Conservation (phyloP, 805 yeast genomes). For the Deakozyma indianensis region DNA sequence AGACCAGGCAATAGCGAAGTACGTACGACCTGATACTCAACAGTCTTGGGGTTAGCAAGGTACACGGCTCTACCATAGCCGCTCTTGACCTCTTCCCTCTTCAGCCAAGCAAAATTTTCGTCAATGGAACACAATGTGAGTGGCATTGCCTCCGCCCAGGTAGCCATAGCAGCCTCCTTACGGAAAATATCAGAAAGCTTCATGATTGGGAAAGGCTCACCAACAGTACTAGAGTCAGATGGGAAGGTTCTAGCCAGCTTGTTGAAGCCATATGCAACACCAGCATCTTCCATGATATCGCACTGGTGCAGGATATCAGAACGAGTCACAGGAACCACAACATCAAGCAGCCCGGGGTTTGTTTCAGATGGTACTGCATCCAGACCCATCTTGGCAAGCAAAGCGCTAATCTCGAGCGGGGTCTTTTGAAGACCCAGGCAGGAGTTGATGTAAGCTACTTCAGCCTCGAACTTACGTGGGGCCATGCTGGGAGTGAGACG, state of each 20-base stretch:
- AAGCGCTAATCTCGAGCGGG: conserved; percentile 49
- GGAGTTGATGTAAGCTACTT: conserved; percentile 75
- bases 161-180: conserved; percentile 81
- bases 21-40: conserved; percentile 95
- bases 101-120: conserved; percentile 84
- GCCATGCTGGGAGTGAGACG: conserved; percentile 62
- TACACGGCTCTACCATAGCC: conserved; percentile 50
- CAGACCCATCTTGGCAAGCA: conserved; percentile 73
- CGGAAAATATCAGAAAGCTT: conserved; percentile 84
- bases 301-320: conserved; percentile 93
- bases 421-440: conserved; percentile 73
- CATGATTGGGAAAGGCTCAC: conserved; percentile 81
- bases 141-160: conserved; percentile 94
- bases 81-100: conserved; percentile 57
- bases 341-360: conserved; percentile 40
- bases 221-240: conserved; percentile 61
- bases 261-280: conserved; percentile 90
- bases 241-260: conserved; percentile 72
- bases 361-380: conserved; percentile 37
- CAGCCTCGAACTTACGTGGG: conserved; percentile 59
- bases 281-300: conserved; percentile 98
- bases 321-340: conserved; percentile 81
- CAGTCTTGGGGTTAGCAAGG: conserved; percentile 90
- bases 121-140: conserved; percentile 91
- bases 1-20: conserved; percentile 90